Percentiles rank a stretch among this genome's conserved stretches.
Conservation (phyloP, 2,329 filamentous ascomycete genomes). For the Ilyonectria sp. region DNA sequence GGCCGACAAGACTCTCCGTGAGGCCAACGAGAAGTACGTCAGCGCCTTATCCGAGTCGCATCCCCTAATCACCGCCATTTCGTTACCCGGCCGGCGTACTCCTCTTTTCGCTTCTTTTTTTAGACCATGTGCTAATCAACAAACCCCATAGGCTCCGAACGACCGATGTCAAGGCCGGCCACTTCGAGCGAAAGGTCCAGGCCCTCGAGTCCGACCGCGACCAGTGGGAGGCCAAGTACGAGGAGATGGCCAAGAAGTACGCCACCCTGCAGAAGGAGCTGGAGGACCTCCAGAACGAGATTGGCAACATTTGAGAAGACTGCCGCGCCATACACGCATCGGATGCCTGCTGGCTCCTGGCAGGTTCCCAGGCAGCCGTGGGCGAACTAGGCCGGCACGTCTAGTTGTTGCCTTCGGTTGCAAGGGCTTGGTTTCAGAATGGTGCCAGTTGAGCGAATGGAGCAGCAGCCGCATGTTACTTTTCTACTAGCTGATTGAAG, state of each 20-base stretch:
- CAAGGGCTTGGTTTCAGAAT: slow-evolving; percentile 42
- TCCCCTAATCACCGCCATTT: slow-evolving; percentile 43
- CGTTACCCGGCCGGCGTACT: slow-evolving; percentile 25
- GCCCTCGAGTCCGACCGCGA: slow-evolving; percentile 93
- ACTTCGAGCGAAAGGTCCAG: slow-evolving; percentile 99
- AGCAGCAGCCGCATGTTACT: slow-evolving; percentile 51
- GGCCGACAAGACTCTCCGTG: slow-evolving; percentile 94
- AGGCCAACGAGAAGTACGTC: slow-evolving; percentile 98
- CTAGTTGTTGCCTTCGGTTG: slow-evolving; percentile 42
- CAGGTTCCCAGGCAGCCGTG: slow-evolving; percentile 36
- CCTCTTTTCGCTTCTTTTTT: slow-evolving; percentile 10
- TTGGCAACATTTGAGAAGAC: slow-evolving; percentile 86
- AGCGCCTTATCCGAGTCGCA: slow-evolving; percentile 32
- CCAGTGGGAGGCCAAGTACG: slow-evolving; percentile 97
- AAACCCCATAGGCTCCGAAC: slow-evolving; percentile 83
- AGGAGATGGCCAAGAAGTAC: slow-evolving; percentile 97
- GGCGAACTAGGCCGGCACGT: slow-evolving; percentile 28
- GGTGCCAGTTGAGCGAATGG: slow-evolving; percentile 48
- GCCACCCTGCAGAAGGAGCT: slow-evolving; percentile 87
- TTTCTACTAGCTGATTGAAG: slow-evolving; percentile 51
- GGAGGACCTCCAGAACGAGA: slow-evolving; percentile 90
- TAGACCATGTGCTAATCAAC: slow-evolving; percentile 35
- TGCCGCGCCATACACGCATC: slow-evolving; percentile 33
- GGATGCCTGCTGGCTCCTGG: slow-evolving; percentile 43
- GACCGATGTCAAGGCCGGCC: slow-evolving; percentile 98